Percentiles rank a stretch among this genome's conserved stretches.
phyloP scores from a whole-genome alignment of 371 early-diverging fungal species.

The Actinomortierella ambigua region DNA sequence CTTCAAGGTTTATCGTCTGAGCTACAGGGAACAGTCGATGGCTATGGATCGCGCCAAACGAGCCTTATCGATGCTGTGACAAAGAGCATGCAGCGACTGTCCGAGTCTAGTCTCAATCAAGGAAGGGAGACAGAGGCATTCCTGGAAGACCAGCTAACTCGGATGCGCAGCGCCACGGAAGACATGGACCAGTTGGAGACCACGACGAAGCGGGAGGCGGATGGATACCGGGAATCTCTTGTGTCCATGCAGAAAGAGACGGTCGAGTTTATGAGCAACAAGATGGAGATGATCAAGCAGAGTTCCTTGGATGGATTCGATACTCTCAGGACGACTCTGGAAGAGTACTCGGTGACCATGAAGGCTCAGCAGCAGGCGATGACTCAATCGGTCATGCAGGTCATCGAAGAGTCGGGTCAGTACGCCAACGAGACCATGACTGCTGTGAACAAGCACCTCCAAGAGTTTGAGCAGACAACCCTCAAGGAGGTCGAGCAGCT shows the following conservation, averaged over 20 bases:
- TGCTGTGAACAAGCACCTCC: slow-evolving; percentile 15
- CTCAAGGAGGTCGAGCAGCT: slow-evolving; percentile 19
- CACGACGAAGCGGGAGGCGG: slow-evolving; percentile 6
- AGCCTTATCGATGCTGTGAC: slow-evolving; percentile 4
- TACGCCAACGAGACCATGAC: slow-evolving; percentile 17
- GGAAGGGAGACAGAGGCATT: slow-evolving; percentile 8
- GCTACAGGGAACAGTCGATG: slow-evolving; percentile 14
- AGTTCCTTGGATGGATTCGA: slow-evolving; percentile 19
- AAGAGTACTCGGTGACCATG: slow-evolving; percentile 11
- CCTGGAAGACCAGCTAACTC: slow-evolving; percentile 17
- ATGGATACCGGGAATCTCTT: slow-evolving; percentile 17
- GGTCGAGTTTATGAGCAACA: slow-evolving; percentile 12
- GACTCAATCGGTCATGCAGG: slow-evolving; percentile 4
- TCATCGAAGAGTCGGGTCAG: slow-evolving; percentile 21
- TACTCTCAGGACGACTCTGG: slow-evolving; percentile 14
- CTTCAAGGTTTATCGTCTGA: slow-evolving; percentile 9
- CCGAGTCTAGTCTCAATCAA: slow-evolving; percentile 12
- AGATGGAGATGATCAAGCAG: slow-evolving; percentile 7
- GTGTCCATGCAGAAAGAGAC: slow-evolving; percentile 15
- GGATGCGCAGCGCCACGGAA: slow-evolving; percentile 17
- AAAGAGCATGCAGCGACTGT: slow-evolving; percentile 18
- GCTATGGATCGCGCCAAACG: slow-evolving; percentile 10
- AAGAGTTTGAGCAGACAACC: slow-evolving; percentile 18
- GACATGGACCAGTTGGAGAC: slow-evolving; percentile 6
- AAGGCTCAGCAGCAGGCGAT: slow-evolving; percentile 17